Conservation (phyloP, 768 basidiomycete species). For the Suillus ampliporus region DNA sequence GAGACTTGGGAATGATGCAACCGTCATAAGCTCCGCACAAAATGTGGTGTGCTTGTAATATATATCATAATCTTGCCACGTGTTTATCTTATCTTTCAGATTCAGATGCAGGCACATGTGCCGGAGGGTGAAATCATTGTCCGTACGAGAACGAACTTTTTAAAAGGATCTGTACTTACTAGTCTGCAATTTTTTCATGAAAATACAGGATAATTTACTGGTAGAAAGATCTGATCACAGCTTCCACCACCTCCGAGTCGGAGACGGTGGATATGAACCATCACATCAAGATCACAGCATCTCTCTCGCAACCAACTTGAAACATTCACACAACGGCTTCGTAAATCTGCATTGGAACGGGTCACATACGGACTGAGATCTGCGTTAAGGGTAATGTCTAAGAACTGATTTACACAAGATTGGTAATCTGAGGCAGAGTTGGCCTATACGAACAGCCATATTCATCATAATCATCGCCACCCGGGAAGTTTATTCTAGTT, state of each 20-base stretch:
- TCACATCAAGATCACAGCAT: not conserved
- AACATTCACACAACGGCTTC: not conserved
- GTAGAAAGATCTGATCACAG: too few relatives aligned
- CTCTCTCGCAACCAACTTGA: not conserved
- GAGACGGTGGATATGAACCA: not conserved
- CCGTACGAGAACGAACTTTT: too few relatives aligned
- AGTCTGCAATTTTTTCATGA: not conserved
- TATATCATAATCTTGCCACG: not conserved
- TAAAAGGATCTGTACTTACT: too few relatives aligned
- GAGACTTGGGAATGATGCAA: not conserved
- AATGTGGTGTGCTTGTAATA: not conserved
- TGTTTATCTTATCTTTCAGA: slow-evolving; percentile 3
- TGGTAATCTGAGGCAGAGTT: not conserved
- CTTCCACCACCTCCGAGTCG: too few relatives aligned
- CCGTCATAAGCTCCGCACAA: not conserved
- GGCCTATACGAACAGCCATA: not conserved
- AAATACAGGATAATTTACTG: not conserved
- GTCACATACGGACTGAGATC: not conserved
- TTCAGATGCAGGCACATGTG: too few relatives aligned
- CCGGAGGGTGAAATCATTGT: too few relatives aligned
- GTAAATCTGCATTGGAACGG: not conserved
- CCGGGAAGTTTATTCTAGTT: not conserved
- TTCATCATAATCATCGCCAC: not conserved
- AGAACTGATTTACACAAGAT: too few relatives aligned
- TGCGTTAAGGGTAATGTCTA: too few relatives aligned